Conservation (phyloP, 305 asterid genomes). For the Fraxinus sp. region DNA sequence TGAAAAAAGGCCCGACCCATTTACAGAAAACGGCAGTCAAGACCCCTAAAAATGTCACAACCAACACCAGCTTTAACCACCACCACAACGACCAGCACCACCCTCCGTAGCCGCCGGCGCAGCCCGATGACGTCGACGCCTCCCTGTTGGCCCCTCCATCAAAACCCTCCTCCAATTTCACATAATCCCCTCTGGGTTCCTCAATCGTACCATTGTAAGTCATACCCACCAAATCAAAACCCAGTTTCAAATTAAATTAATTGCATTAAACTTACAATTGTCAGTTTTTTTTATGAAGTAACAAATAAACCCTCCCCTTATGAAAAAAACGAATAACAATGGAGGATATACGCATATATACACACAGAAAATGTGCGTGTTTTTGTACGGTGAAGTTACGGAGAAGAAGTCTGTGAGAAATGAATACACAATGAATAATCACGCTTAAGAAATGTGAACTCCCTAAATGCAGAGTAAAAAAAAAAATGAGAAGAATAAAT, state of each 20-base stretch:
- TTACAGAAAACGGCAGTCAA: conserved; percentile 62
- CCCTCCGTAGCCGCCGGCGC: conserved; percentile 28
- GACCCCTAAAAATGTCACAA: conserved; percentile 46
- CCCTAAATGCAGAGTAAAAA: too few species aligned
- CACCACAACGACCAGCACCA: conserved; percentile 67
- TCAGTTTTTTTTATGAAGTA: neutral
- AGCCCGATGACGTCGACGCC: conserved; percentile 41
- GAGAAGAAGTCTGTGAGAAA: neutral
- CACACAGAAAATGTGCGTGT: neutral
- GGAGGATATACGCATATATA: neutral
- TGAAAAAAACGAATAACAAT: neutral
- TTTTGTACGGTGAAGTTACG: neutral
- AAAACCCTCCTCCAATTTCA: conserved; percentile 48
- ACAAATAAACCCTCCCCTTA: neutral
- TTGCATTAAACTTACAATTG: neutral
- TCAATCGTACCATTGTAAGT: conserved; percentile 37
- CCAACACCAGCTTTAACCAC: conserved; percentile 67
- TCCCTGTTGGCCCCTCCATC: conserved; percentile 10
- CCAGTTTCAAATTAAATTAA: neutral
- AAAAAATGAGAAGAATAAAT: too few species aligned
- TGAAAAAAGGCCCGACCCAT: conserved; percentile 79
- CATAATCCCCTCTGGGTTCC: conserved; percentile 40
- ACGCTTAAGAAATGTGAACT: too few species aligned
- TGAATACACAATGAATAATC: too few species aligned
- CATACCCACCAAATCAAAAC: conserved; percentile 24